Evolutionary conservation across 192 early-diverging fungal species (phyloP).

Genomic region (Tieghemiomyces parasiticus): DNA sequence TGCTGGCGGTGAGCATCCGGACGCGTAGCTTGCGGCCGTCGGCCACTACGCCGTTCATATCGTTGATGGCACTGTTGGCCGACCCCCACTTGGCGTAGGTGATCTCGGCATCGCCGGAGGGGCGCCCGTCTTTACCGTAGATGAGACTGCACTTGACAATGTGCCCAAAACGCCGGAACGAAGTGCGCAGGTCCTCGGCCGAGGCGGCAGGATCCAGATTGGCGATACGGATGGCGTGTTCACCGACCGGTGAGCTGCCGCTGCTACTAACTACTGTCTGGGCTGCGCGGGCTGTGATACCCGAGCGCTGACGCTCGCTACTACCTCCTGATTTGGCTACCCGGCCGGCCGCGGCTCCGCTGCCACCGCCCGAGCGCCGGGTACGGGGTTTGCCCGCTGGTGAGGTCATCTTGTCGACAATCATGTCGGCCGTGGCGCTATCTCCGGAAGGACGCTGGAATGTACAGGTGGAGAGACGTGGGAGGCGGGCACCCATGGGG

Average conservation of each 20-base stretch:
- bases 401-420: background rate
- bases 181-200: constrained; percentile 29
- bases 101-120: constrained; percentile 28
- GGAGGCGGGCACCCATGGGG: too few species aligned
- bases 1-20: constrained; percentile 12
- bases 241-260: constrained; percentile 24
- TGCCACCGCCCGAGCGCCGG: background rate
- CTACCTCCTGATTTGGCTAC: background rate
- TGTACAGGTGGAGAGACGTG: too few species aligned
- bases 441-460: too few species aligned
- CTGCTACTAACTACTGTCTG: constrained; percentile 19
- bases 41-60: constrained; percentile 26
- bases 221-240: constrained; percentile 24
- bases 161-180: constrained; percentile 30
- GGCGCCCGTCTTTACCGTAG: constrained; percentile 22
- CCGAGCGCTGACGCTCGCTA: background rate
- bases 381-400: background rate
- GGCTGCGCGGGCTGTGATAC: background rate
- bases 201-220: constrained; percentile 30
- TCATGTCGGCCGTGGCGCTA: too few species aligned
- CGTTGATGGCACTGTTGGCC: constrained; percentile 23
- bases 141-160: constrained; percentile 27
- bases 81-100: constrained; percentile 21
- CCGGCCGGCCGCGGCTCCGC: background rate
- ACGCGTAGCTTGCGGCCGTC: constrained; percentile 26